Percentiles rank a stretch among this genome's conserved stretches.
Conservation (phyloP, 306 rosid species). For the Begonia peltatifolia region DNA sequence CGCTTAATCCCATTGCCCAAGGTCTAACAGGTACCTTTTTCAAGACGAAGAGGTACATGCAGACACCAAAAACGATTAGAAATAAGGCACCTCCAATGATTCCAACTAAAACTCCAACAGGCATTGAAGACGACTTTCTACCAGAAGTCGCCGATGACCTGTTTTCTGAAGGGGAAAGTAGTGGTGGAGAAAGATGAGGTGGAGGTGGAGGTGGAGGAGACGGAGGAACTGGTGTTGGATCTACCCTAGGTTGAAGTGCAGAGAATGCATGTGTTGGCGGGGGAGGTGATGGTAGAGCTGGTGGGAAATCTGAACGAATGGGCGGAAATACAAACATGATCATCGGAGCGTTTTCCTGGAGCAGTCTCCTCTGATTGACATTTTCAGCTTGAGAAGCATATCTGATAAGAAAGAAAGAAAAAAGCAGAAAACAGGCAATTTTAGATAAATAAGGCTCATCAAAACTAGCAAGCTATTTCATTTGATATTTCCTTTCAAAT, state of each 20-base stretch:
- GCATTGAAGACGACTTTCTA: slow-evolving; percentile 3
- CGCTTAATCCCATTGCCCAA: slow-evolving; percentile 91
- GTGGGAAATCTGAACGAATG: slow-evolving; percentile 7
- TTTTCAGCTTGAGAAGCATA: too few species aligned
- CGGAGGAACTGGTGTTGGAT: background rate
- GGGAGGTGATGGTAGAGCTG: background rate
- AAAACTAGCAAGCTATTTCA: too few species aligned
- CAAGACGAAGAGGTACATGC: slow-evolving; percentile 33
- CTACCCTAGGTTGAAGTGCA: background rate
- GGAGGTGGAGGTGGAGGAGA: slow-evolving; percentile 16
- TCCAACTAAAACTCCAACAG: slow-evolving; percentile 26
- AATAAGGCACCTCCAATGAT: slow-evolving; percentile 25
- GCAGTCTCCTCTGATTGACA: too few species aligned
- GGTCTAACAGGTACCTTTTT: slow-evolving; percentile 80
- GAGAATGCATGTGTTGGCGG: background rate
- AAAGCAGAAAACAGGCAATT: too few species aligned
- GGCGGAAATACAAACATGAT: too few species aligned
- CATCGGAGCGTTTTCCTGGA: too few species aligned
- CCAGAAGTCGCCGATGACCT: background rate
- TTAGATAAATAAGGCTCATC: too few species aligned
- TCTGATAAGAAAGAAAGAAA: too few species aligned
- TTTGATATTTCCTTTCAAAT: too few species aligned
- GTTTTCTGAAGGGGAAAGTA: background rate
- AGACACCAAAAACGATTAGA: slow-evolving; percentile 22
- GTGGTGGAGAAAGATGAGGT: background rate